Evolutionary conservation across 225 moss, liverwort and hornwort genomes (phyloP).

Genomic region (Takakia lepidozioides): DNA sequence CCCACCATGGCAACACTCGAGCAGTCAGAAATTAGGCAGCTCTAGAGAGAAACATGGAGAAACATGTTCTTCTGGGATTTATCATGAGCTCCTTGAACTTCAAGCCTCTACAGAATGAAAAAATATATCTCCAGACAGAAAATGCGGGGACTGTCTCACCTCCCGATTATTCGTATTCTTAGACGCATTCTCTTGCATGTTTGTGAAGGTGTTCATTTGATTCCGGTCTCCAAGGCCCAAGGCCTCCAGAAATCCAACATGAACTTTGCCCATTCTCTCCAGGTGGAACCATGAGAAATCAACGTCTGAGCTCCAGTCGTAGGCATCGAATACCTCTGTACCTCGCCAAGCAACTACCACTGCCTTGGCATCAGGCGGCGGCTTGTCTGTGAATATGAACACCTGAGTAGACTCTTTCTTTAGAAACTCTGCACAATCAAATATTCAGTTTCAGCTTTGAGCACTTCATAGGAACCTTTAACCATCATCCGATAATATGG

Average conservation of each 20-base stretch:
- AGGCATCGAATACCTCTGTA: constrained; percentile 55
- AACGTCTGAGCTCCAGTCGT: constrained; percentile 76
- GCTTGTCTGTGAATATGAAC: constrained; percentile 53
- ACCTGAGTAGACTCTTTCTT: constrained; percentile 43
- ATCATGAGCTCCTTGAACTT: no score
- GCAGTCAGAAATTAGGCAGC: no score
- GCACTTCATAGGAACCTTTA: no score
- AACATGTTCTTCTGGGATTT: no score
- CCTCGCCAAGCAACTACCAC: constrained; percentile 70
- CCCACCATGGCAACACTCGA: no score
- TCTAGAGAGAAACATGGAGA: no score
- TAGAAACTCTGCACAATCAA: constrained; percentile 47
- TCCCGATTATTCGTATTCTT: no score
- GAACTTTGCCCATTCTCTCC: constrained; percentile 29
- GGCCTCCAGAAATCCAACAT: constrained; percentile 70
- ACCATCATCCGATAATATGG: no score
- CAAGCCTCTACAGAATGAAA: no score
- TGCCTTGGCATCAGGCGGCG: constrained; percentile 38
- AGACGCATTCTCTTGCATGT: constrained; percentile 17
- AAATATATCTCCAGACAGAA: no score
- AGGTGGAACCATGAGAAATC: constrained; percentile 72
- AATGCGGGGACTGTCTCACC: no score
- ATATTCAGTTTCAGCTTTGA: no score
- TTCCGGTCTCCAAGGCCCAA: constrained; percentile 51
- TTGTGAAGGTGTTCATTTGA: constrained; percentile 24